Evolutionary conservation across 495 filamentous ascomycete species (phyloP), one percentile per base, ranked within the genome.

Genomic region (Trichoderma virens): DNA sequence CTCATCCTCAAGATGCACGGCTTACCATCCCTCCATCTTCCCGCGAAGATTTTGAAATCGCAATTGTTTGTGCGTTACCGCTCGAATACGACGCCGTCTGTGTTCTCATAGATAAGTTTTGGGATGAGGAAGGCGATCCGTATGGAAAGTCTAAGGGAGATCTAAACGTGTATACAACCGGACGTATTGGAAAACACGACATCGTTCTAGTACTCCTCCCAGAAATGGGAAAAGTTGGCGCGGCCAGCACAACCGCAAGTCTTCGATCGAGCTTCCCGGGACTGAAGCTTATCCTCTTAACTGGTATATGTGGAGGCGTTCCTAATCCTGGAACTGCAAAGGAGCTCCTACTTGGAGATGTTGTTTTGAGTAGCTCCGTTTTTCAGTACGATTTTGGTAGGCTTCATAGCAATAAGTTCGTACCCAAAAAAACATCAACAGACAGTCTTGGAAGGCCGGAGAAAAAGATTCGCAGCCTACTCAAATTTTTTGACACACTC

Each of bases 311-410:
- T 56, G 75, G 72, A 11, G 75, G 67, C 4, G 67, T 71, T 2
- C 75, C 73, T 5, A 56, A 45, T 9, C n/a, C n/a, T n/a, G 62
- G 39, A 9, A 35, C 47, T 13, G 38, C 18, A 4, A 62, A 69
- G 11, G 70, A 75, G 28, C 63, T 76, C 5, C 62, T 77, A 14
- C 72, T 82, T 1, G 79, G 80, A 7, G 79, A 82, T 65, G 75
- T 81, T 0, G 69, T 80, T 25, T 74, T 83, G 41, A 78, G 76
- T 61, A 73, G 70, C 0, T 61, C 56, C 14, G 62, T 78, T 9
- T 63, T 79, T 16, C 67, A 81, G 61, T 76, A 75, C 62, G 51
- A 59, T 6, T 31, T 59, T 2, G 51, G 23, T 20, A 13, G 51
- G 2, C 51, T 13, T 31, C 23, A 59, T 59, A 4, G 14, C 13